These are phyloP conservation scores for Irpex sp. DNA, from an alignment of 1,284 basidiomycete genomes.

Conservation along the genomic window DNA sequence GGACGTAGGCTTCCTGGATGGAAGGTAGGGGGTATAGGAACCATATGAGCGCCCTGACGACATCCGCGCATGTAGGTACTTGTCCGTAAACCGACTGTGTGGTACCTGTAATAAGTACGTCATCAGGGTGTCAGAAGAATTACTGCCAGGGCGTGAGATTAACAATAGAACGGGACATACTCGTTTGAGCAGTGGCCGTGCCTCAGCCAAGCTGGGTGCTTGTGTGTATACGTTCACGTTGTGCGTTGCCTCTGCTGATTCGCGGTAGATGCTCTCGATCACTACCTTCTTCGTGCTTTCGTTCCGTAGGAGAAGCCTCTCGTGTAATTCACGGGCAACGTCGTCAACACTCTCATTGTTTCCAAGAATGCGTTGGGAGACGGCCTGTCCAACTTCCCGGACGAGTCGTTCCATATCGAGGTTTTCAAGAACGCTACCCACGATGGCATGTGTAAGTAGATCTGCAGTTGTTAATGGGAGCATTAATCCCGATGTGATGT, in stretches of 20 bases:
- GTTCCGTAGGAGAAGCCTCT: slow-evolving; percentile 86
- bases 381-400: slow-evolving; percentile 88
- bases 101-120: slow-evolving; percentile 56
- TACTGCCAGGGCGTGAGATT: neutral
- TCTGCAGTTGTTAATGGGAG: slow-evolving; percentile 95
- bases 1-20: slow-evolving; percentile 34
- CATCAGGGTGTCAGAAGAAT: neutral
- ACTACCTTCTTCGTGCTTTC: slow-evolving; percentile 97
- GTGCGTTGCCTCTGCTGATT: slow-evolving; percentile 82
- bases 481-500: slow-evolving; percentile 93
- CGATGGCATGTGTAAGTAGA: slow-evolving; percentile 95
- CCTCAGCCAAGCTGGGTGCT: slow-evolving; percentile 71
- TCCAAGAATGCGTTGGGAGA: slow-evolving; percentile 87
- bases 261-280: slow-evolving; percentile 95
- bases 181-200: slow-evolving; percentile 76
- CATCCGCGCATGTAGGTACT: slow-evolving; percentile 80
- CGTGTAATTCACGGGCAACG: slow-evolving; percentile 90
- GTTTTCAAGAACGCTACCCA: slow-evolving; percentile 95
- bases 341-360: slow-evolving; percentile 95
- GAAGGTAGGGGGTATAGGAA: slow-evolving; percentile 47
- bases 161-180: slow-evolving; percentile 39
- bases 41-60: slow-evolving; percentile 44
- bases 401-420: slow-evolving; percentile 98
- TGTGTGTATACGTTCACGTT: slow-evolving; percentile 88
- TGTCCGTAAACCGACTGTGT: slow-evolving; percentile 91